Percentiles rank a stretch among this genome's conserved stretches.
phyloP scores from a whole-genome alignment of 2,329 filamentous ascomycete genomes.

The Magnaporthiopsis incrustans region DNA sequence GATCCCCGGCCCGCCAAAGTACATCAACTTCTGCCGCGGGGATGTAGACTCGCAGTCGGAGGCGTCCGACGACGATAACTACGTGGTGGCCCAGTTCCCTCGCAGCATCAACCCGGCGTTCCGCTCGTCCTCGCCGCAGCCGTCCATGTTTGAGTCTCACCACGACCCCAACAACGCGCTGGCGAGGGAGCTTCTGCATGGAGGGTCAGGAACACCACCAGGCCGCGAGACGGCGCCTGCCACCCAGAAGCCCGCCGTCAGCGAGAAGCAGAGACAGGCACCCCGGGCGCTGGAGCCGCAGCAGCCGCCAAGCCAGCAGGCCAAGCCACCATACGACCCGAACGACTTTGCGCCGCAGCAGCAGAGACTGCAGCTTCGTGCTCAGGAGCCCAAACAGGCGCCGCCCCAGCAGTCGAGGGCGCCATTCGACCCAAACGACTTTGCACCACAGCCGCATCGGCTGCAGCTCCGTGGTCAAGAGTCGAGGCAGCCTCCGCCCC shows the following conservation, averaged over 20 bases:
- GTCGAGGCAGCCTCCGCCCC: not conserved
- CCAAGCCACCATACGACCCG: not conserved
- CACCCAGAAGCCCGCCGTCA: constrained; percentile 35
- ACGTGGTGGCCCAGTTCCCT: constrained; percentile 93
- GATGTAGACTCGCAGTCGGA: constrained; percentile 80
- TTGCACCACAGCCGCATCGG: not conserved
- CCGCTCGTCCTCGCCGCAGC: constrained; percentile 90
- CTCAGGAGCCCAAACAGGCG: not conserved
- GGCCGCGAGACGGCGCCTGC: constrained; percentile 43
- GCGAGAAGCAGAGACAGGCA: not conserved
- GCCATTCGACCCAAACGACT: not conserved
- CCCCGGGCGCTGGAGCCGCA: not conserved
- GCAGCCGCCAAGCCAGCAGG: not conserved
- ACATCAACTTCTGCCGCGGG: constrained; percentile 96
- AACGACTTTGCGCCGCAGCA: not conserved
- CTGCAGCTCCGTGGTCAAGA: not conserved
- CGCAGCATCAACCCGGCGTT: constrained; percentile 93
- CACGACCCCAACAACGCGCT: constrained; percentile 75
- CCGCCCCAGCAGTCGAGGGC: constrained; percentile 6
- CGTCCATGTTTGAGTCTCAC: constrained; percentile 86
- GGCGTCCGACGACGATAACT: constrained; percentile 76
- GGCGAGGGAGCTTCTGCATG: constrained; percentile 59
- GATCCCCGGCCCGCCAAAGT: constrained; percentile 93
- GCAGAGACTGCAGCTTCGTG: not conserved
- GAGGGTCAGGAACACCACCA: constrained; percentile 35